phyloP scores from a whole-genome alignment of 257 asterid species.

The Nicotiana benthamiana region DNA sequence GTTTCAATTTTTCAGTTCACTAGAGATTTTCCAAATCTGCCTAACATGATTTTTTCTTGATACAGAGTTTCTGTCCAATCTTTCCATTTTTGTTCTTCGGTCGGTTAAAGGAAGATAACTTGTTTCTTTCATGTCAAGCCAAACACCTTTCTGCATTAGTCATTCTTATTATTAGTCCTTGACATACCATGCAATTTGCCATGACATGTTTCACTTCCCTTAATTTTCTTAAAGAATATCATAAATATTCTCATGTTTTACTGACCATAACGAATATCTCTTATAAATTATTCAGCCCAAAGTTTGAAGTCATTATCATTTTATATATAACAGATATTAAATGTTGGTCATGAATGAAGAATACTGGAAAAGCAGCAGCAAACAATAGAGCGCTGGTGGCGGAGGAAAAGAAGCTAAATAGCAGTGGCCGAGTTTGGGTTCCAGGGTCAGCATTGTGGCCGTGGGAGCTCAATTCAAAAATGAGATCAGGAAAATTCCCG shows the following conservation, averaged over 20 bases:
- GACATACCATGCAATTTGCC: slow-evolving; percentile 27
- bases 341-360: no score
- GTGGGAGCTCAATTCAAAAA: slow-evolving; percentile 8
- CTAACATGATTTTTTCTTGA: background rate
- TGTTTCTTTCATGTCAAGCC: background rate
- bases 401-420: background rate
- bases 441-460: background rate
- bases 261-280: background rate
- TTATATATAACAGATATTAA: background rate
- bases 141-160: background rate
- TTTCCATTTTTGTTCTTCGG: background rate
- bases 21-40: background rate
- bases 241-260: background rate
- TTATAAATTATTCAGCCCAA: background rate
- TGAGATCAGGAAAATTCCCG: slow-evolving; percentile 16
- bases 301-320: background rate
- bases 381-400: background rate
- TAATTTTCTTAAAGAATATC: background rate
- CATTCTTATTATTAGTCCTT: background rate
- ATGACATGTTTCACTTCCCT: slow-evolving; percentile 21
- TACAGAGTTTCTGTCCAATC: background rate
- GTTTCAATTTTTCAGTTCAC: background rate
- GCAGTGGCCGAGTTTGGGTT: background rate
- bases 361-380: no score
- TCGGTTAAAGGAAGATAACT: background rate